Percentiles rank a stretch among this genome's conserved stretches.
Evolutionary conservation across 768 basidiomycete species (phyloP).

Genomic region (Russula foetens): DNA sequence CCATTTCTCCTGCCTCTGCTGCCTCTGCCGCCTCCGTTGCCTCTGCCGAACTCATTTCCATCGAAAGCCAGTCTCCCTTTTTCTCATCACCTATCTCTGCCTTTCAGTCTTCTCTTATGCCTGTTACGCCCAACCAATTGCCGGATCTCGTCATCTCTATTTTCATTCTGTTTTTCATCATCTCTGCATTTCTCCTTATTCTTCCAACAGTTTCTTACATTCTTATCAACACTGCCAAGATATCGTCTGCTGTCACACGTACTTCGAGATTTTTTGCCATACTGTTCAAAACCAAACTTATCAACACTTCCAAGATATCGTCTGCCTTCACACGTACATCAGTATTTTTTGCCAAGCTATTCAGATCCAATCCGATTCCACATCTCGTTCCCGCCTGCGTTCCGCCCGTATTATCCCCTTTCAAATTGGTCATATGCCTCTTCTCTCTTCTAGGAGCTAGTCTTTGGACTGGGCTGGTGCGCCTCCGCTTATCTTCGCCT

Average conservation of each 20-base stretch:
- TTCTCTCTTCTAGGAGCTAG: background rate
- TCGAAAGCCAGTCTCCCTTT: background rate
- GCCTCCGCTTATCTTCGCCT: background rate
- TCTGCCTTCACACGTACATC: background rate
- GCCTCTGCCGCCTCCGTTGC: no score
- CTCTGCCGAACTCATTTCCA: background rate
- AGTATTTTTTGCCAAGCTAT: background rate
- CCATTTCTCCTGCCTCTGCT: background rate
- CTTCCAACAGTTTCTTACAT: background rate
- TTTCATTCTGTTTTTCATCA: background rate
- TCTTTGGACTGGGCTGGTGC: slow-evolving; percentile 9
- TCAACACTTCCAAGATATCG: background rate
- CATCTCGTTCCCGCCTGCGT: background rate
- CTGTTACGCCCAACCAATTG: background rate
- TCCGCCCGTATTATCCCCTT: background rate
- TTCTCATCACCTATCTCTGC: background rate
- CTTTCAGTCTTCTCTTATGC: slow-evolving; percentile 5
- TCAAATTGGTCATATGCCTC: background rate
- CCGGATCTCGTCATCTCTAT: background rate
- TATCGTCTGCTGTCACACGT: background rate
- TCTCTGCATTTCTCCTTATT: background rate
- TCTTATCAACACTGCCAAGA: background rate
- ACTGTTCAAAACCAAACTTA: background rate
- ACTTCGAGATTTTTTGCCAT: background rate
- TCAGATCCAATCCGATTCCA: background rate